Evolutionary conservation across 2,329 filamentous ascomycete species (phyloP), one percentile per base, ranked within the genome.

Genomic region (Falciphora oryzae): DNA sequence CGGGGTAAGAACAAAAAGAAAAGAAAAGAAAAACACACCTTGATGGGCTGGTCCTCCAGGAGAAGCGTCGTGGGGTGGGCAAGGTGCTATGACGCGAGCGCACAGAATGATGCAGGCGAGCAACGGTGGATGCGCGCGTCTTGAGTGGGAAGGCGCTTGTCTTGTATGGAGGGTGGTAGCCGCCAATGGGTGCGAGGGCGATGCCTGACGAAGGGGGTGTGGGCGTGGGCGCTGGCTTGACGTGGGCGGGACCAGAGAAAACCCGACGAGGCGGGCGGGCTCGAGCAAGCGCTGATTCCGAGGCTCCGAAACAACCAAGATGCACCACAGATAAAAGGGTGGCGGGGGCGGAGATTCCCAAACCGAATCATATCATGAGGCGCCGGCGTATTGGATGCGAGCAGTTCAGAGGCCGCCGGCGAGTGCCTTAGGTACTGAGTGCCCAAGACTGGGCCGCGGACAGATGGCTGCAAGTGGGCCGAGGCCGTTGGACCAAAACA

Each of bases 401-500:
- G 38, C 38, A 50, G 38, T 50, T 50, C 38, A 50, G 38, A 50
- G 16, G 16, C 38, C 38, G 38, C 38, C 38, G 7, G 18, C 38
- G 18, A 50, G 38, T 11, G 18, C 38, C 18, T 50, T 18, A n/a
- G 38, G 11, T 18, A 22, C 18, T 22, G 38, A 50, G 6, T 18
- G 38, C 38, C 38, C 38, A 50, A 50, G 38, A 50, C 38, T 50
- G 38, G 38, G 38, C 38, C 18, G 38, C 7, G 38, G 38, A 6
- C 38, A 50, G 38, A 16, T 50, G 38, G 38, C 38, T 22, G 38
- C 38, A 4, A 50, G 38, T 50, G 38, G 38, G 38, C 16, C 38
- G 6, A 22, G 65, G 67, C 66, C 65, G 31, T 65, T 66, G 58
- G 61, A 64, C 63, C 62, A 63, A 59, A 59, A 66, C 59, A 65